phyloP scores from a whole-genome alignment of 495 filamentous ascomycete genomes.

The Penicillium ochrochloron region DNA sequence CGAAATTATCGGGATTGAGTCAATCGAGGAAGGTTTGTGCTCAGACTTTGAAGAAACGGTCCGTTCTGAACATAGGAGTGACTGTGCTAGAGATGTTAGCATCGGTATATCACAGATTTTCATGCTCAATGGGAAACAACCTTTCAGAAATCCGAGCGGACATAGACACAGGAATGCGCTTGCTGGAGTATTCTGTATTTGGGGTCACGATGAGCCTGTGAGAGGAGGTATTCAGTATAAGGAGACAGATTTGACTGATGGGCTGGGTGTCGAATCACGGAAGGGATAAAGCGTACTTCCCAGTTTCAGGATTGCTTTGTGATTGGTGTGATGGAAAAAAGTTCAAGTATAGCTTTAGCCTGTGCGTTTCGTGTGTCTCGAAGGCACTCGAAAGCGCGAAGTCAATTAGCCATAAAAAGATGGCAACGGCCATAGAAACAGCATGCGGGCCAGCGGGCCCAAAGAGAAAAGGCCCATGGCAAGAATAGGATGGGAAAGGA shows the following conservation, averaged over 20 bases:
- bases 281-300: background rate
- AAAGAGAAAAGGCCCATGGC: background rate
- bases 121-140: background rate
- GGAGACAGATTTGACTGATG: background rate
- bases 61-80: background rate
- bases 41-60: background rate
- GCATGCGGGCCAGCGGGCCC: too few species aligned
- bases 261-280: background rate
- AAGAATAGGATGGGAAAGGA: background rate
- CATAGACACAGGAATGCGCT: background rate
- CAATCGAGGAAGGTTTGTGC: background rate
- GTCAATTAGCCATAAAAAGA: background rate
- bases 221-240: background rate
- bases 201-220: background rate
- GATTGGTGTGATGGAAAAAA: background rate
- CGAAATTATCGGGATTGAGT: background rate
- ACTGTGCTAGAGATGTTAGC: background rate
- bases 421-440: background rate
- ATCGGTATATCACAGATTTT: background rate
- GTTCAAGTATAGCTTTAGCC: background rate
- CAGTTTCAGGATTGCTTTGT: too few species aligned
- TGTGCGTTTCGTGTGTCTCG: background rate
- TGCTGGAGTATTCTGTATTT: background rate
- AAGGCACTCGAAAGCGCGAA: background rate
- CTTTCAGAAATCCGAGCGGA: background rate